These are phyloP conservation scores for Orbilia brochopaga DNA, from an alignment of 2,329 filamentous ascomycete species.

Conservation along the genomic window DNA sequence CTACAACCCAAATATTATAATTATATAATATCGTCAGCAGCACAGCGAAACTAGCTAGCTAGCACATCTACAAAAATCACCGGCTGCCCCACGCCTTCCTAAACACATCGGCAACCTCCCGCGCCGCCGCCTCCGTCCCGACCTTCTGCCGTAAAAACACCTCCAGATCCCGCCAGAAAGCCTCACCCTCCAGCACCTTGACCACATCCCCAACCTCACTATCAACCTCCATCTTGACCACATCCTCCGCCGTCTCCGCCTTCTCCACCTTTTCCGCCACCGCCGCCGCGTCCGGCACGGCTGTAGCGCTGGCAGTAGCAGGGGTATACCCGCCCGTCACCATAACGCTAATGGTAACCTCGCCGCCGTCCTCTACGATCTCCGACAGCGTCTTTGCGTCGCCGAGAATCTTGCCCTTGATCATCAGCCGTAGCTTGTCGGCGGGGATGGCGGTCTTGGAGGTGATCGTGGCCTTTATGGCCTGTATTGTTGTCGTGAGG, in stretches of 20 bases:
- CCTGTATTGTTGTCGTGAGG: constrained; percentile 74
- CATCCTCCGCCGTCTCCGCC: constrained; percentile 62
- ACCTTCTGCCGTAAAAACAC: constrained; percentile 80
- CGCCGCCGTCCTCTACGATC: constrained; percentile 64
- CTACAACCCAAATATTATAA: too few species aligned
- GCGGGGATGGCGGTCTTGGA: constrained; percentile 68
- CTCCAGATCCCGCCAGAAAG: constrained; percentile 86
- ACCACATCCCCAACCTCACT: constrained; percentile 48
- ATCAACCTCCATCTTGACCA: constrained; percentile 64
- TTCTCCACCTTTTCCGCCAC: constrained; percentile 58
- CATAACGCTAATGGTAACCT: constrained; percentile 71
- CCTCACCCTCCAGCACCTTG: constrained; percentile 68
- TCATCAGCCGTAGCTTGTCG: constrained; percentile 84
- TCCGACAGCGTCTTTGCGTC: constrained; percentile 81
- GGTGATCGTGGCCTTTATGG: constrained; percentile 75
- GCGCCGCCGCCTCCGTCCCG: constrained; percentile 68
- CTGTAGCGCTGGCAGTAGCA: constrained; percentile 57
- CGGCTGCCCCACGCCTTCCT: constrained; percentile 71
- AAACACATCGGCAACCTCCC: constrained; percentile 73
- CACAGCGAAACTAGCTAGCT: background rate
- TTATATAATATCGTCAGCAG: background rate
- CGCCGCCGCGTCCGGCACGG: constrained; percentile 60
- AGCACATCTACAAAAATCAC: constrained; percentile 15
- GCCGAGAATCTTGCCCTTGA: constrained; percentile 82
- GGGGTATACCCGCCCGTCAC: constrained; percentile 76